Evolutionary conservation across 805 yeast species (phyloP).

Genomic region (Kodamaea hsintzibuensis): DNA sequence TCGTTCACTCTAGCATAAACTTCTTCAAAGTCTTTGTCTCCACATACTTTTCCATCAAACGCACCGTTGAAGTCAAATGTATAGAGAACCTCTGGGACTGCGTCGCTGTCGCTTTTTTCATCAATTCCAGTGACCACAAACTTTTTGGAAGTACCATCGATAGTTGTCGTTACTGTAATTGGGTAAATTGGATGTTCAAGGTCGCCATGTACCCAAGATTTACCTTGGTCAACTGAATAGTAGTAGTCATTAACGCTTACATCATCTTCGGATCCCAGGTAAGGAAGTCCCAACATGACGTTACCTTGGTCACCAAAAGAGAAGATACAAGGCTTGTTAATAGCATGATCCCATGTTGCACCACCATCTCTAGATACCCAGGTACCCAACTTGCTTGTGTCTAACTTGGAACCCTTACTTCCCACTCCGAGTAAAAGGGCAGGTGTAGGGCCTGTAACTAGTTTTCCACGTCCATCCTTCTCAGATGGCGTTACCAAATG

Average conservation of each 20-base stretch:
- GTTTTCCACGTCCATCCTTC: constrained; percentile 42
- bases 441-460: constrained; percentile 55
- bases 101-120: constrained; percentile 13
- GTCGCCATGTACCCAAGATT: constrained; percentile 56
- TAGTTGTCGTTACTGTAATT: constrained; percentile 50
- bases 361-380: constrained; percentile 80
- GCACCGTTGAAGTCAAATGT: constrained; percentile 60
- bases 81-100: constrained; percentile 23
- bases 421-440: constrained; percentile 43
- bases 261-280: constrained; percentile 21
- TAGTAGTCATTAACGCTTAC: constrained; percentile 32
- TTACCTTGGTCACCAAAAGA: constrained; percentile 81
- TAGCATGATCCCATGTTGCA: constrained; percentile 59
- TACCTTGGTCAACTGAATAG: constrained; percentile 75
- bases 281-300: constrained; percentile 61
- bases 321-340: constrained; percentile 53
- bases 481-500: constrained; percentile 36
- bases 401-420: constrained; percentile 28
- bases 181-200: constrained; percentile 48
- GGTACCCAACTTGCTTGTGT: constrained; percentile 36
- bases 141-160: constrained; percentile 68
- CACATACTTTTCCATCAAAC: constrained; percentile 49
- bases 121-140: constrained; percentile 52
- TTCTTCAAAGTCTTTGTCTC: constrained; percentile 58
- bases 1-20: constrained; percentile 53